Evolutionary conservation across 768 basidiomycete species (phyloP).

Genomic region (Leccinum obscurum): DNA sequence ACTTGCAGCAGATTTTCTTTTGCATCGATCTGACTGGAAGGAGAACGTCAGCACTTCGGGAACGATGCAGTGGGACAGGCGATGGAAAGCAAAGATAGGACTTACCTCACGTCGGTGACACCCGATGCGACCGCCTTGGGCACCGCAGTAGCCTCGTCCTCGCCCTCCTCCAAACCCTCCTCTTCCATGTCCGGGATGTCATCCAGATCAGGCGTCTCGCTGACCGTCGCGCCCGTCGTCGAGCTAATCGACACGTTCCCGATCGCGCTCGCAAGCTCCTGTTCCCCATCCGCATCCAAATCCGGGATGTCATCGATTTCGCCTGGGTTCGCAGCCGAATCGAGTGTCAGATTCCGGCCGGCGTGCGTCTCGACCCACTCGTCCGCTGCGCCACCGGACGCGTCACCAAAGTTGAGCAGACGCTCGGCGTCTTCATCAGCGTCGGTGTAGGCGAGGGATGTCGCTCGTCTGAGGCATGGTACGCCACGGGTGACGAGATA

Average conservation of each 20-base stretch:
- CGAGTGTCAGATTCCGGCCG: conserved; percentile 56
- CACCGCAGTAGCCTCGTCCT: conserved; percentile 81
- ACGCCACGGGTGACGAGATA: conserved; percentile 95
- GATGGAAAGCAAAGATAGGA: conserved; percentile 1
- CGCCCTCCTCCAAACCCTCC: conserved; percentile 84
- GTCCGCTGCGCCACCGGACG: conserved; percentile 59
- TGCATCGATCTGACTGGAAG: conserved; percentile 57
- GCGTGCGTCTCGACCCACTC: conserved; percentile 99
- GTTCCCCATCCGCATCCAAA: conserved; percentile 70
- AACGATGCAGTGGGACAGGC: not conserved
- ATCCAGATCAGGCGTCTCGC: conserved; percentile 87
- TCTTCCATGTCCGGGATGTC: conserved; percentile 99
- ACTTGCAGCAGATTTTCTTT: conserved; percentile 91
- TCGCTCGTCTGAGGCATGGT: conserved; percentile 94
- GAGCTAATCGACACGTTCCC: conserved; percentile 45
- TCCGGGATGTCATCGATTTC: conserved; percentile 87
- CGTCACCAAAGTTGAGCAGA: conserved; percentile 78
- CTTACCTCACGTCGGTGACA: conserved; percentile 53
- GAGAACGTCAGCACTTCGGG: conserved; percentile 3
- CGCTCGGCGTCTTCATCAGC: conserved; percentile 97
- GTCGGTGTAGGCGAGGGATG: conserved; percentile 90
- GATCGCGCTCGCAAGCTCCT: conserved; percentile 45
- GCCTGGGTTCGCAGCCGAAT: conserved; percentile 58
- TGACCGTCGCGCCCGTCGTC: conserved; percentile 34
- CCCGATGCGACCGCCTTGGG: conserved; percentile 43